Evolutionary conservation across 306 rosid species (phyloP), one percentile per base, ranked within the genome.

Genomic region (Fragaria ananassa): DNA sequence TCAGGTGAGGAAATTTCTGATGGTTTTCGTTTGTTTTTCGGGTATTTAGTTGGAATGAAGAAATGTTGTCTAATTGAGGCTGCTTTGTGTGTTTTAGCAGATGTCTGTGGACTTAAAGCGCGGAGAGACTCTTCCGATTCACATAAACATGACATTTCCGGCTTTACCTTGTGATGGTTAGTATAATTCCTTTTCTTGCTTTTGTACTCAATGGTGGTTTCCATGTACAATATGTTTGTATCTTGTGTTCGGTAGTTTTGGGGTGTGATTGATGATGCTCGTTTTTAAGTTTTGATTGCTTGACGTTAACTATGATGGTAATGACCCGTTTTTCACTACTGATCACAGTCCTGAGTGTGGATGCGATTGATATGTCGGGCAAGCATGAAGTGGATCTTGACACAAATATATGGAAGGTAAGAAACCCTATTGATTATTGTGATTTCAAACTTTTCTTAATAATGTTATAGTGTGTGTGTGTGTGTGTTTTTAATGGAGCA

Each of bases 351-450:
- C 56, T 95, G 57, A 92, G 99, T 85, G 97, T 95, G 15, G 99
- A 95, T 70, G 97, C 98, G 31, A 88, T 95, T 76, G 99, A 95
- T 79, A 88, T 95, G 99, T 95, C 99, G 15, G 99, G 99, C 71
- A 95, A 91, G 88, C 99, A 95, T 72, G 99, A 92, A 86, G 99
- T 95, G 80, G 99, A 95, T 88, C 97, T 95, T 23, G 99, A 95
- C 77, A 95, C 99, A 23, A 95, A 83, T 76, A 95, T 95, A 44
- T 95, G 98, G 99, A 95, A 95, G 85, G 99, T 95, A 82, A 87
- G 88, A 65, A 42, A 45, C 19, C 76, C 67, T 71, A 37, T 62
- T 68, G 14, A 6, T 39, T 75, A 2, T 29, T 6, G 6, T 18
- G 3, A 9, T 2, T 39, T 71, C 14, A 41, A 5, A 37, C 7